Evolutionary conservation across 2,329 filamentous ascomycete species (phyloP).

Genomic region (Sclerotinia nivalis): DNA sequence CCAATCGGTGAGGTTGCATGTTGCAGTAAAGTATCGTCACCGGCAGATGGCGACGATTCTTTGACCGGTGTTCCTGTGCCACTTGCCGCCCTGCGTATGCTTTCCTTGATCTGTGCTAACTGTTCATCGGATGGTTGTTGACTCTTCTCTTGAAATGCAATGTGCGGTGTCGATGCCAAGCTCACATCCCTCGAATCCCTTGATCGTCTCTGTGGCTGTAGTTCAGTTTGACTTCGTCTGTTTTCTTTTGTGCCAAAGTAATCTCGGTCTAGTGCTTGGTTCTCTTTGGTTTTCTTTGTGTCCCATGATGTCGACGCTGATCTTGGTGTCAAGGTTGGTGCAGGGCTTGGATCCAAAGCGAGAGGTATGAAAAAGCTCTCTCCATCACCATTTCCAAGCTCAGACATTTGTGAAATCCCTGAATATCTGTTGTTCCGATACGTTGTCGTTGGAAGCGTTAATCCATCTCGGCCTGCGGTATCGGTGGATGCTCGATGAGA

Average conservation of each 20-base stretch:
- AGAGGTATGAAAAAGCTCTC: slow-evolving; percentile 73
- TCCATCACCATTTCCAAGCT: slow-evolving; percentile 44
- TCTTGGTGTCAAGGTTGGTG: slow-evolving; percentile 52
- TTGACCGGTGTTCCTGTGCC: slow-evolving; percentile 31
- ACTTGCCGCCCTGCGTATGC: slow-evolving; percentile 46
- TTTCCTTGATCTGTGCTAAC: slow-evolving; percentile 49
- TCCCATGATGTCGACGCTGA: slow-evolving; percentile 52
- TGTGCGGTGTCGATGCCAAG: slow-evolving; percentile 70
- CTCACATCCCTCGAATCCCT: slow-evolving; percentile 47
- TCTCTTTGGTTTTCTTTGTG: slow-evolving; percentile 44
- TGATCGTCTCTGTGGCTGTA: slow-evolving; percentile 26
- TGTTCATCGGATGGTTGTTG: slow-evolving; percentile 64
- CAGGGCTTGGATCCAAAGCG: slow-evolving; percentile 69
- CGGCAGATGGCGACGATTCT: slow-evolving; percentile 32
- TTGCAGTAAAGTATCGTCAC: slow-evolving; percentile 38
- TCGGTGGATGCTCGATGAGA: slow-evolving; percentile 53
- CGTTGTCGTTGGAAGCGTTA: slow-evolving; percentile 71
- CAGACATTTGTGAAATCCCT: slow-evolving; percentile 58
- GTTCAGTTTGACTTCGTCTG: slow-evolving; percentile 44
- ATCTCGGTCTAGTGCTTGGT: slow-evolving; percentile 49
- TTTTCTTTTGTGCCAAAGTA: slow-evolving; percentile 57
- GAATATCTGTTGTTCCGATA: slow-evolving; percentile 81
- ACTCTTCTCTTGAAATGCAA: slow-evolving; percentile 85
- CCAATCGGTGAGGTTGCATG: slow-evolving; percentile 35
- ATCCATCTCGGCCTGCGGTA: slow-evolving; percentile 54